phyloP scores from a whole-genome alignment of 2,329 filamentous ascomycete genomes.

The Pyrenophora tritici-repentis region DNA sequence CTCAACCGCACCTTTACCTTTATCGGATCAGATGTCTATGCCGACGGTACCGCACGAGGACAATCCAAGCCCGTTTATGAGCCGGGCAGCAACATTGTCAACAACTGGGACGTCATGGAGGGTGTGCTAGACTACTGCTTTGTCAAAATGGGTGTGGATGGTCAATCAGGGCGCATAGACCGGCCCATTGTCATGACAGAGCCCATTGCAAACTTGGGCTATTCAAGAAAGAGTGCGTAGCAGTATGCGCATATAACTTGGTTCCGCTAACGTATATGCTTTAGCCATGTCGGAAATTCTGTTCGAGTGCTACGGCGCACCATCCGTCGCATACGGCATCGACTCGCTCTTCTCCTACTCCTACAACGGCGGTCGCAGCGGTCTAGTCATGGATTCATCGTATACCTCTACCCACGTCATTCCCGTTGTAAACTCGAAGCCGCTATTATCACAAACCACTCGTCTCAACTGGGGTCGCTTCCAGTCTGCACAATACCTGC shows the following conservation, averaged over 20 bases:
- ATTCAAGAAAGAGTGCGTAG: slow-evolving; percentile 80
- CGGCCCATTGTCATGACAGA: slow-evolving; percentile 95
- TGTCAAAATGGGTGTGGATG: slow-evolving; percentile 87
- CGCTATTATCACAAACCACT: slow-evolving; percentile 82
- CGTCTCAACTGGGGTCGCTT: slow-evolving; percentile 93
- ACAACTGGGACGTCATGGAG: slow-evolving; percentile 98
- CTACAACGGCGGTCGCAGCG: slow-evolving; percentile 86
- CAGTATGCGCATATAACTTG: neutral
- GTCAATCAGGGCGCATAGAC: slow-evolving; percentile 73
- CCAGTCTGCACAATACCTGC: slow-evolving; percentile 86
- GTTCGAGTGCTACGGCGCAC: slow-evolving; percentile 93
- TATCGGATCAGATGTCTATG: slow-evolving; percentile 88
- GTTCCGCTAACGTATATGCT: slow-evolving; percentile 29
- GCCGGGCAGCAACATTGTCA: slow-evolving; percentile 84
- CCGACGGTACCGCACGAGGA: slow-evolving; percentile 88
- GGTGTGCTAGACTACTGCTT: slow-evolving; percentile 93
- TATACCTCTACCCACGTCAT: slow-evolving; percentile 95
- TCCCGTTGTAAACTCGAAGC: slow-evolving; percentile 84
- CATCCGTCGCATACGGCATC: slow-evolving; percentile 89
- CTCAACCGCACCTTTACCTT: slow-evolving; percentile 90
- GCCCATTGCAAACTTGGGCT: slow-evolving; percentile 86
- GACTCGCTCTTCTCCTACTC: slow-evolving; percentile 96
- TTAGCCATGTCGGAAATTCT: slow-evolving; percentile 95
- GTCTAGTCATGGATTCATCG: slow-evolving; percentile 87
- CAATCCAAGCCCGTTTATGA: slow-evolving; percentile 93